Evolutionary conservation across 495 filamentous ascomycete species (phyloP), one percentile per base, ranked within the genome.

Genomic region (Parathielavia appendiculata): DNA sequence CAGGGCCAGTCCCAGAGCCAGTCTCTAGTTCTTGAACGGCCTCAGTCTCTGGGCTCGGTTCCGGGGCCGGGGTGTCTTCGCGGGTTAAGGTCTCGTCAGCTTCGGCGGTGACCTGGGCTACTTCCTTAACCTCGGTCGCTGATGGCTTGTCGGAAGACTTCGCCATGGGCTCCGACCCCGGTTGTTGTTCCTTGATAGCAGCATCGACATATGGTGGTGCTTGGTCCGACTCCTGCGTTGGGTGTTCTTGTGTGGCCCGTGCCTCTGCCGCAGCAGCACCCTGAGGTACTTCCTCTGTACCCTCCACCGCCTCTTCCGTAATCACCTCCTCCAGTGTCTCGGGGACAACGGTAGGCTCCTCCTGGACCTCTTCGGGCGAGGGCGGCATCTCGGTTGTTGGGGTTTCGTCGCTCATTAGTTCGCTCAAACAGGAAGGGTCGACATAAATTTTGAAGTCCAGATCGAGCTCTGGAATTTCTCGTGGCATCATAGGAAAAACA

Each of bases 391-490:
- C 12, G 20, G 44, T 54, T 1, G 36, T 44, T 19, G 26, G 43
- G 14, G 41, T 62, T 23, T 68, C 65, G 39, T 72, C 64, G 51
- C 73, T 60, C 56, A 71, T 71, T 23, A 69, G 67, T 6, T 67
- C 67, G 55, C 61, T 71, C 46, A 72, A 59, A 52, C 72, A 76
- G 34, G 72, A 76, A 7, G 63, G 56, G 61, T 78, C 73, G 54
- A 76, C 70, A 69, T 73, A 71, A 53, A 75, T 76, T 12, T 75
- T 62, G 45, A 77, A 76, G 40, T 76, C 69, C 56, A 63, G 56
- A 38, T 72, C 66, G 4, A 65, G 53, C 20, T 65, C 61, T 47
- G 63, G 34, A 12, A 39, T 32, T 43, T 65, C 67, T 36, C 60
- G 60, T 23, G 64, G 58, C 68, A 68, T 66, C 12, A 35, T 57